A percentile compares a stretch with the other conserved stretches of the same genome.
phyloP scores from a whole-genome alignment of 306 rosid genomes.

The Quercus rubra region DNA sequence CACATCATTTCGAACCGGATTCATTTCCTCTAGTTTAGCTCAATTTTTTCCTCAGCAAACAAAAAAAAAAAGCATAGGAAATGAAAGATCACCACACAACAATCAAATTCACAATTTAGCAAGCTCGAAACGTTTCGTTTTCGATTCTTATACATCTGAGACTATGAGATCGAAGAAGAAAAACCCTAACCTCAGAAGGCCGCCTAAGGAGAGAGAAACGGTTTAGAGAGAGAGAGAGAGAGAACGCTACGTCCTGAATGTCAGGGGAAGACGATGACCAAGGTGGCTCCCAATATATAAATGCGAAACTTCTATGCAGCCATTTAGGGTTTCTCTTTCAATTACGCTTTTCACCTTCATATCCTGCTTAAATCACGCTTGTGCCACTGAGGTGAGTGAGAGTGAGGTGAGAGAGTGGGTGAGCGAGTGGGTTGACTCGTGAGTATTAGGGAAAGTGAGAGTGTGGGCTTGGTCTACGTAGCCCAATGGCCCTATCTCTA shows the following conservation, averaged over 20 bases:
- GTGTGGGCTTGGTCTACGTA: no score
- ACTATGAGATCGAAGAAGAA: background rate
- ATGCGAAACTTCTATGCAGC: background rate
- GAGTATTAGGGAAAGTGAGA: no score
- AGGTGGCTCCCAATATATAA: background rate
- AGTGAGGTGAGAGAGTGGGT: fast-evolving
- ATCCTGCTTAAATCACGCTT: background rate
- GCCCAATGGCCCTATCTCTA: no score
- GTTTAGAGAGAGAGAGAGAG: no score
- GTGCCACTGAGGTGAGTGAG: background rate
- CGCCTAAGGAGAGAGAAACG: background rate
- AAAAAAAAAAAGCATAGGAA: background rate
- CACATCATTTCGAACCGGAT: background rate
- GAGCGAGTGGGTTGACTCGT: no score
- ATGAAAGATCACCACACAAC: background rate
- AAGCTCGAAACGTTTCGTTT: background rate
- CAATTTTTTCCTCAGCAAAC: background rate
- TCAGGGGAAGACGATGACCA: no score
- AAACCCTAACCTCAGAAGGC: conserved; percentile 36
- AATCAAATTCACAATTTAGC: background rate
- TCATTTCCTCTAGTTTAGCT: background rate
- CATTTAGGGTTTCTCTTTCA: conserved; percentile 1
- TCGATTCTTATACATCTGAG: background rate
- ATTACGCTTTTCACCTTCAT: conserved; percentile 4
- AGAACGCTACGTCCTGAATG: background rate